phyloP scores from a whole-genome alignment of 164 flowering plant genomes.

The Taxillus chinensis region DNA sequence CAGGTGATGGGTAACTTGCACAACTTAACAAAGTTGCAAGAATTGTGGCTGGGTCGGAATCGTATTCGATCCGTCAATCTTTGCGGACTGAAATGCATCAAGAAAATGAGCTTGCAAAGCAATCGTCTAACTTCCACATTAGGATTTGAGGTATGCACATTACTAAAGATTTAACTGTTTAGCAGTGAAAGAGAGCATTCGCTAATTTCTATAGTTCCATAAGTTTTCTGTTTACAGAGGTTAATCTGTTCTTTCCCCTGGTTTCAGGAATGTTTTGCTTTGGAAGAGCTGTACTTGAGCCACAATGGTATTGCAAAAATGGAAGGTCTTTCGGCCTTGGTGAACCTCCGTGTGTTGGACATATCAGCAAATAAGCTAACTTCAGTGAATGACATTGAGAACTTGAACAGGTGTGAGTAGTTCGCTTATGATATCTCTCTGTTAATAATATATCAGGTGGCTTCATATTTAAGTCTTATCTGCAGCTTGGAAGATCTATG shows the following conservation, averaged over 20 bases:
- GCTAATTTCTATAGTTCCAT: neutral
- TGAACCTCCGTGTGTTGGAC: constrained; percentile 79
- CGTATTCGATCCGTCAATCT: constrained; percentile 70
- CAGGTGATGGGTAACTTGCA: constrained; percentile 92
- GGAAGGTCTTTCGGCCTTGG: constrained; percentile 80
- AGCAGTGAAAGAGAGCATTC: neutral
- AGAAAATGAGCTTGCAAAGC: constrained; percentile 91
- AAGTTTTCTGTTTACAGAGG: neutral
- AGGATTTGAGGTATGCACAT: constrained; percentile 65
- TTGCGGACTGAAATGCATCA: constrained; percentile 74
- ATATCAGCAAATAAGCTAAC: constrained; percentile 82
- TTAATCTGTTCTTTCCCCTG: neutral
- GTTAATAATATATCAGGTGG: constrained; percentile 1
- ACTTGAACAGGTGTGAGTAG: constrained; percentile 40
- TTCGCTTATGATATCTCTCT: too few relatives aligned
- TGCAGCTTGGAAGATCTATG: constrained; percentile 92
- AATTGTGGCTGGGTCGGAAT: constrained; percentile 92
- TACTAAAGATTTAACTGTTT: neutral
- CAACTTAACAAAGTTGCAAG: constrained; percentile 57
- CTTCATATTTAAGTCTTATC: neutral
- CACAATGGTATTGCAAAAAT: constrained; percentile 92
- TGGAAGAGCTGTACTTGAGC: constrained; percentile 94
- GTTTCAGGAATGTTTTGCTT: constrained; percentile 71
- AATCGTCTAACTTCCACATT: constrained; percentile 85
- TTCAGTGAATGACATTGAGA: constrained; percentile 57